Evolutionary conservation across 257 asterid genomes (phyloP), one percentile per base, ranked within the genome.

Genomic region (Misopates orontium): DNA sequence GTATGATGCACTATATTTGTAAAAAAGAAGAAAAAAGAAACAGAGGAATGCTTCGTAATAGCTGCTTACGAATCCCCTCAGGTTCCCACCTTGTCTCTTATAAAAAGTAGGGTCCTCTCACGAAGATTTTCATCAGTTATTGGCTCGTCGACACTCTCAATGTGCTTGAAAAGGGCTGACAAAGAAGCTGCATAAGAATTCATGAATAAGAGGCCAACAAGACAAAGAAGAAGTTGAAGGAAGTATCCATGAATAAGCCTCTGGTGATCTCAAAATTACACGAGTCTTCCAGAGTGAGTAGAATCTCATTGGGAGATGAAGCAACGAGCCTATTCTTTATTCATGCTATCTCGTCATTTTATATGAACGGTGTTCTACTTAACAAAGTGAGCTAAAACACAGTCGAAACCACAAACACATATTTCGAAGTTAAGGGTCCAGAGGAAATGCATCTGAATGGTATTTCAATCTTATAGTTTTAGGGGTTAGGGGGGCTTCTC

Each of bases 101-200:
- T 89, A 69, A 91, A 88, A 74, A 77, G 71, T 58, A 91, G 76
- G 73, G 95, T 91, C 72, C 95, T 87, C 79, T 87, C 98, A 40
- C 96, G 96, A 52, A 89, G 84, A 83, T 83, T 91, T 71, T 91
- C 98, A 88, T 91, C 98, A 41, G 87, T 79, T 66, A 88, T 80
- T 75, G 82, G 95, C 81, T 85, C 96, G 54, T 88, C 98, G 51
- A 87, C 83, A 74, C 90, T 82, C 90, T 91, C 98, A 58, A 91
- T 74, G 83, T 91, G 98, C 79, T 85, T 91, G 84, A 91, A 91
- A 19, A 91, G 83, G 76, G 98, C 92, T 65, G 92, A 85, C 83
- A 91, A 69, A 54, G 98, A 88, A 71, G 95, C 98, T 91, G 92
- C 79, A 73, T 13, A 28, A 23, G 49, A 73, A 64, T 64, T 31